phyloP scores from a whole-genome alignment of 306 rosid species.

The Alnus glutinosa region DNA sequence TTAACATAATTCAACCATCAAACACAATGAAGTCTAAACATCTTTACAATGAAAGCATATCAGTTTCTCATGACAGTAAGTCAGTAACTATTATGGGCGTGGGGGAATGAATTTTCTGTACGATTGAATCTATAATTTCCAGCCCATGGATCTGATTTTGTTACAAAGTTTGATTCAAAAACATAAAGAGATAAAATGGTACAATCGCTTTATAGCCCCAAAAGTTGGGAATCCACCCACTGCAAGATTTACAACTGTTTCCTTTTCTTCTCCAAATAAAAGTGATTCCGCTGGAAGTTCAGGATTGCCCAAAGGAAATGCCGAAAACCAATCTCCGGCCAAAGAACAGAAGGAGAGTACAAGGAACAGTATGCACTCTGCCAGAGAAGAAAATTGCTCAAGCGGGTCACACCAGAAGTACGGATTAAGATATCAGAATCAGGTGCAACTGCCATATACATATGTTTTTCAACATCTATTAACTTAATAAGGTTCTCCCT shows the following conservation, averaged over 20 bases:
- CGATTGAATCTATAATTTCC: neutral
- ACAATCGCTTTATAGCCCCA: neutral
- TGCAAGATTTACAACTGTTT: constrained; percentile 28
- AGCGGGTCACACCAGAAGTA: constrained; percentile 49
- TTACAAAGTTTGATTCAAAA: neutral
- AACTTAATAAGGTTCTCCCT: constrained; percentile 20
- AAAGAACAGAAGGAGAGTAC: constrained; percentile 41
- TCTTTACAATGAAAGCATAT: too few relatives aligned
- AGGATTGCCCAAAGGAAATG: constrained; percentile 42
- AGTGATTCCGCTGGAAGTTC: constrained; percentile 42
- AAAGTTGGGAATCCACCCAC: neutral
- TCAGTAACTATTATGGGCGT: too few relatives aligned
- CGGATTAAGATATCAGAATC: constrained; percentile 42
- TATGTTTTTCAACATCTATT: constrained; percentile 42
- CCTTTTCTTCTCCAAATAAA: constrained; percentile 43
- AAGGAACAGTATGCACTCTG: constrained; percentile 38
- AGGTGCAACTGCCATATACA: constrained; percentile 38
- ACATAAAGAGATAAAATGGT: neutral
- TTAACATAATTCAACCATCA: too few relatives aligned
- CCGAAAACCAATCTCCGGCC: constrained; percentile 51
- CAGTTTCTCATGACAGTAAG: too few relatives aligned
- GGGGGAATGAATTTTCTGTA: too few relatives aligned
- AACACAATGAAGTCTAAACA: too few relatives aligned
- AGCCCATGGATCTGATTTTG: constrained; percentile 9
- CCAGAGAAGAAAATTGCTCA: constrained; percentile 60